Conservation (phyloP, 352 stramenopile species). For the Phytopythium boreale region DNA sequence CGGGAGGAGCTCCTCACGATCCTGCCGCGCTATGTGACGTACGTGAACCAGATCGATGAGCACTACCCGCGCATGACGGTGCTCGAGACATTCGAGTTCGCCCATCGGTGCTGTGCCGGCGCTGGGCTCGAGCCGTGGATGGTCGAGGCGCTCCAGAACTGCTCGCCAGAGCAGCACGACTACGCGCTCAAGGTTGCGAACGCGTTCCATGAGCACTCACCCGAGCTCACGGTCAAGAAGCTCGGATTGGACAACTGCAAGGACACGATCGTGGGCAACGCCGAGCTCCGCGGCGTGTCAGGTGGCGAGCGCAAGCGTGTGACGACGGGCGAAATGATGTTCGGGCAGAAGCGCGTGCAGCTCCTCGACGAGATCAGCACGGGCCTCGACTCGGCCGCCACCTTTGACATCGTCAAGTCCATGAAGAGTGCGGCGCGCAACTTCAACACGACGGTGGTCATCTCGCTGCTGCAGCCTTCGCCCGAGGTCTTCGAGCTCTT, state of each 20-base stretch:
- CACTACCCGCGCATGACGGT: conserved; percentile 47
- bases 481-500: conserved; percentile 57
- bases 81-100: conserved; percentile 56
- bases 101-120: conserved; percentile 34
- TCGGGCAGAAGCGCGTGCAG: conserved; percentile 66
- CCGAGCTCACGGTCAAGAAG: conserved; percentile 49
- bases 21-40: conserved; percentile 43
- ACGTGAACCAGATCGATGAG: conserved; percentile 43
- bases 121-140: conserved; percentile 35
- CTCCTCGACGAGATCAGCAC: conserved; percentile 83
- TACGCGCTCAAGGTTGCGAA: conserved; percentile 32
- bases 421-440: conserved; percentile 49
- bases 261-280: conserved; percentile 59
- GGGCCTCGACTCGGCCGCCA: conserved; percentile 24
- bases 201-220: conserved; percentile 29
- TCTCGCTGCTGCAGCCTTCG: conserved; percentile 39
- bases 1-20: conserved; percentile 21
- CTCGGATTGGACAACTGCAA: conserved; percentile 52
- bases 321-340: conserved; percentile 78
- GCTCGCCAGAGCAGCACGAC: conserved; percentile 29
- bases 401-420: conserved; percentile 82
- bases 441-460: conserved; percentile 44
- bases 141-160: conserved; percentile 29
- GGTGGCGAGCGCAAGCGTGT: conserved; percentile 75
- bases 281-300: conserved; percentile 48